Evolutionary conservation across 116 monocot genomes (phyloP), one percentile per base, ranked within the genome.

Genomic region (Papilionanthe hybrid): DNA sequence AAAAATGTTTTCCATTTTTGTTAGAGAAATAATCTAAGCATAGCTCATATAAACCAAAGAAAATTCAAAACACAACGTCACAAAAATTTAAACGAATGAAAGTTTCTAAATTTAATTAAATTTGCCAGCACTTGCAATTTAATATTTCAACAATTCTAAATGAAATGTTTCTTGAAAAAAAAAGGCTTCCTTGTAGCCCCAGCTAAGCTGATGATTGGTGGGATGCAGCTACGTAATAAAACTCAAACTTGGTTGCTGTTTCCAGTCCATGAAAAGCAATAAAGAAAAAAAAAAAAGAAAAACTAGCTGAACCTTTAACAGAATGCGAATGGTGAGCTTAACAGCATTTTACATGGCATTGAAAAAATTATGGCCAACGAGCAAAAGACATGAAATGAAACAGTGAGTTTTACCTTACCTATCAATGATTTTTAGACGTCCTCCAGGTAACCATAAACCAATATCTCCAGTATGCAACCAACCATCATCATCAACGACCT

Each of bases 381-480:
- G n/a, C 9, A 63, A 20, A 63, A 63, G 5, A 25, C 63, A 63
- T 23, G 20, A 63, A 63, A 63, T 22, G 63, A 63, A 63, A 63
- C 63, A 63, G 63, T 63, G 23, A 63, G 63, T 10, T 71, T 73
- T 75, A 45, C 37, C 19, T 68, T 78, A 98, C 98, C 93, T 90
- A 48, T 99, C 98, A 77, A 99, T 94, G 53, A 99, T 95, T 72
- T 93, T 99, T 75, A 99, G 76, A 73, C 93, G 88, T 1, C 98
- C 98, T 78, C 86, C 91, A 82, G 93, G 98, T 75, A 99, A 83
- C 98, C 95, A 94, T 77, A 94, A 75, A 15, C 98, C 98, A 81
- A 99, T 99, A 78, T 99, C 98, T 88, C 98, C 98, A 63, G 95
- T 99, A 67, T 99, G 93, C 60, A 99, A 69, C 98, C 98, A 99